phyloP scores from a whole-genome alignment of 2,329 filamentous ascomycete genomes.

The Apiospora sp. region DNA sequence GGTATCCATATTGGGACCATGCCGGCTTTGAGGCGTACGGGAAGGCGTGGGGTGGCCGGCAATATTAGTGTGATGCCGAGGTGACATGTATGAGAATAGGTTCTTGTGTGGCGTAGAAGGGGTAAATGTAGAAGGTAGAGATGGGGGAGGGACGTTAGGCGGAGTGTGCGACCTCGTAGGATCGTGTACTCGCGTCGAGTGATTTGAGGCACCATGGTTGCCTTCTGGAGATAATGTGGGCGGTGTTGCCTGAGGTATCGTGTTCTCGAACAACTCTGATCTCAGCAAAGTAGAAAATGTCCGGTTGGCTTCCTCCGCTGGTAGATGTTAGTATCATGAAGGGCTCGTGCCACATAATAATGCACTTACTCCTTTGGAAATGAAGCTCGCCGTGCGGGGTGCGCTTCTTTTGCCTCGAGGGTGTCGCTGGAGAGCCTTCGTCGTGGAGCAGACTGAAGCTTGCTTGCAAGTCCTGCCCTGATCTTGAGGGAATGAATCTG shows the following conservation, averaged over 20 bases:
- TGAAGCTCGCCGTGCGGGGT: constrained; percentile 89
- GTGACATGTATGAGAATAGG: constrained; percentile 89
- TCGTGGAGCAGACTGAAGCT: constrained; percentile 93
- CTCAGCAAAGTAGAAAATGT: constrained; percentile 90
- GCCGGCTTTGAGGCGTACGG: constrained; percentile 86
- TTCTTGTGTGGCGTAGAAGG: constrained; percentile 98
- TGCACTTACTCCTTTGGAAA: constrained; percentile 85
- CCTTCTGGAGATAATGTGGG: constrained; percentile 69
- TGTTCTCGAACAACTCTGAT: constrained; percentile 90
- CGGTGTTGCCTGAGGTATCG: constrained; percentile 81
- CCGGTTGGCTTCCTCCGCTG: constrained; percentile 91
- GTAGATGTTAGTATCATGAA: constrained; percentile 34
- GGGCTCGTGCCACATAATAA: background rate
- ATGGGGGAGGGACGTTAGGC: constrained; percentile 70
- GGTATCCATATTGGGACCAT: constrained; percentile 88
- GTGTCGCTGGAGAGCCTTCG: constrained; percentile 90
- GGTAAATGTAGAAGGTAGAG: constrained; percentile 78
- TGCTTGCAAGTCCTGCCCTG: constrained; percentile 91
- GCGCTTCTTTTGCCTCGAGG: constrained; percentile 84
- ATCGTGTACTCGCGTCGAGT: constrained; percentile 65
- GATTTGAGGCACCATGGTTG: constrained; percentile 55
- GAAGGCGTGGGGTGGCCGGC: constrained; percentile 88
- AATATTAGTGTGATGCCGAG: constrained; percentile 71
- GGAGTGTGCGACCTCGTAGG: constrained; percentile 82
- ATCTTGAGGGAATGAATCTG: constrained; percentile 94